phyloP scores from a whole-genome alignment of 257 asterid species.

The Sherardia arvensis region DNA sequence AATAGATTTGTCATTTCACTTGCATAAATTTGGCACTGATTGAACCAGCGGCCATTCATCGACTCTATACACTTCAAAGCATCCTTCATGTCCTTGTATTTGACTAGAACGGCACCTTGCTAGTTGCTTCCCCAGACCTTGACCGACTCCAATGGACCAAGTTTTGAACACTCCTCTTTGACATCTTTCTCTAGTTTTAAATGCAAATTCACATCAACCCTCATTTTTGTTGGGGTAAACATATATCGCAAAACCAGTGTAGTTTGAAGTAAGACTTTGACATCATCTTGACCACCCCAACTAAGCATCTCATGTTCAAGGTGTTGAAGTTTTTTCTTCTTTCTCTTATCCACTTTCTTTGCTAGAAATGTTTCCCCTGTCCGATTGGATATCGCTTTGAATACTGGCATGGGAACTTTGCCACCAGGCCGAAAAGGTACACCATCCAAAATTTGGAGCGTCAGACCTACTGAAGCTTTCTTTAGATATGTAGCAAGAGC shows the following conservation, averaged over 20 bases:
- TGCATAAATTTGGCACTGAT: constrained; percentile 67
- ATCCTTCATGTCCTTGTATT: constrained; percentile 64
- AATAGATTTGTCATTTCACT: constrained; percentile 63
- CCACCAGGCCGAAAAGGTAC: constrained; percentile 71
- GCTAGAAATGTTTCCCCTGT: constrained; percentile 81
- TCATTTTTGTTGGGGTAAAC: constrained; percentile 83
- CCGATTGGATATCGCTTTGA: constrained; percentile 82
- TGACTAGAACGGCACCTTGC: constrained; percentile 81
- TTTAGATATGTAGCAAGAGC: constrained; percentile 83
- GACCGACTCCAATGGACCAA: constrained; percentile 73
- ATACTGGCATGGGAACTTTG: constrained; percentile 67
- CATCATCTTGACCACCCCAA: constrained; percentile 98
- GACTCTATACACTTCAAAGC: constrained; percentile 80
- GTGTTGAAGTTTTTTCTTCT: constrained; percentile 79
- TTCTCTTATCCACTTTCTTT: constrained; percentile 77
- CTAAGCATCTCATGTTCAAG: constrained; percentile 94
- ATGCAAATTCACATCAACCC: constrained; percentile 75
- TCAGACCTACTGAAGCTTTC: constrained; percentile 96
- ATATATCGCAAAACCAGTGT: constrained; percentile 73
- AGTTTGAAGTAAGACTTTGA: constrained; percentile 69
- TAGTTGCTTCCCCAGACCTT: constrained; percentile 91
- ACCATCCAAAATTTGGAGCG: constrained; percentile 79
- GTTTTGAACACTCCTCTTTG: constrained; percentile 70
- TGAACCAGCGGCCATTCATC: constrained; percentile 97
- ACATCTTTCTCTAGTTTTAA: constrained; percentile 78